These are phyloP conservation scores for Camellia sinensis DNA, from an alignment of 148 eudicot species.

Conservation along the genomic window DNA sequence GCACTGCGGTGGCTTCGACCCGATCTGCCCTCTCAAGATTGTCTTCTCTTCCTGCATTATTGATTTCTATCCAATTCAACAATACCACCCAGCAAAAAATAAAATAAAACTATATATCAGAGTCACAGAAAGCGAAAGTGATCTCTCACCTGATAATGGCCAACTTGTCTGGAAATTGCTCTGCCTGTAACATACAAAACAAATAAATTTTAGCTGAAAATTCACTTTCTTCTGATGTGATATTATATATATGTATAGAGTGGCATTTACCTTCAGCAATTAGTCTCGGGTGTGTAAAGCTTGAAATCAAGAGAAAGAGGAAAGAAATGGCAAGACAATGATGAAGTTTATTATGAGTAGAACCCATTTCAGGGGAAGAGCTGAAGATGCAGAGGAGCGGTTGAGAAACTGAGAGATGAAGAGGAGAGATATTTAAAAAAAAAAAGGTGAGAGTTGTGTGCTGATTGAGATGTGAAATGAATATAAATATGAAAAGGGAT, in stretches of 20 bases:
- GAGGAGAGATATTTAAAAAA: neutral
- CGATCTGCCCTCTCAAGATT: slow-evolving; percentile 38
- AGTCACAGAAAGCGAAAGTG: neutral
- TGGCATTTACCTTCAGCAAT: slow-evolving; percentile 30
- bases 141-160: slow-evolving; percentile 11
- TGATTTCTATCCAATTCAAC: too few species aligned
- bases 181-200: slow-evolving; percentile 19
- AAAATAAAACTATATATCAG: neutral
- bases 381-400: neutral
- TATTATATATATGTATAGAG: neutral
- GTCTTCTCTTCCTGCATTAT: slow-evolving; percentile 21
- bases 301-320: slow-evolving; percentile 35
- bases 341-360: slow-evolving; percentile 13
- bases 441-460: neutral
- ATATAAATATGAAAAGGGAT: neutral
- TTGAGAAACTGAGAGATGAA: neutral
- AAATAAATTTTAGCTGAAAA: neutral
- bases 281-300: slow-evolving; percentile 32
- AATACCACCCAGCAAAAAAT: neutral
- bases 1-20: slow-evolving; percentile 65
- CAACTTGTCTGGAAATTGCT: slow-evolving; percentile 12
- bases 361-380: slow-evolving; percentile 31
- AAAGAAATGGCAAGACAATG: slow-evolving; percentile 24
- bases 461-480: slow-evolving; percentile 25
- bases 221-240: neutral